A percentile compares a stretch with the other conserved stretches of the same genome.
Conservation (phyloP, 176 grass and related monocot genomes). For the Aegilops sharonensis region DNA sequence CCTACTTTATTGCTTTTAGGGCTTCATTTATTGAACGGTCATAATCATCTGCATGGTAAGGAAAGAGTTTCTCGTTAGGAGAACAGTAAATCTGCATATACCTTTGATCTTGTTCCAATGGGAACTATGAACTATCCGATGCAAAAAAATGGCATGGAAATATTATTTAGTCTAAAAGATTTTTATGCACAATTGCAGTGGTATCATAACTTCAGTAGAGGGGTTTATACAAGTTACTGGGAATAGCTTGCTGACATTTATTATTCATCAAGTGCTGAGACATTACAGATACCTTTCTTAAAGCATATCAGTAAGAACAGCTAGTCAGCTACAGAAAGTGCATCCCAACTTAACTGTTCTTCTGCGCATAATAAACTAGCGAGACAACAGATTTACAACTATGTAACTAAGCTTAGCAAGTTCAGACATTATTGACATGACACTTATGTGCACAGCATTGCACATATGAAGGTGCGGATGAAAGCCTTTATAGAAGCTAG, state of each 20-base stretch:
- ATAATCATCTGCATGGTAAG: conserved; percentile 86
- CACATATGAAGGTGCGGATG: not conserved
- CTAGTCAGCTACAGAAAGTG: not conserved
- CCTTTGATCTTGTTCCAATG: conserved; percentile 6
- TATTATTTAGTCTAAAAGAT: not conserved
- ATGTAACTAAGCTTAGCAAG: not conserved
- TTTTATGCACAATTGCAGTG: not conserved
- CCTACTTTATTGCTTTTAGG: conserved; percentile 92
- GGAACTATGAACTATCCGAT: not conserved
- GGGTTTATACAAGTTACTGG: conserved; percentile 17
- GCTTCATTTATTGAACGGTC: conserved; percentile 97
- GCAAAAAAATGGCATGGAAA: not conserved
- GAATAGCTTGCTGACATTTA: conserved; percentile 25
- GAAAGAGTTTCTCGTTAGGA: conserved; percentile 21
- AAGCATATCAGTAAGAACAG: not conserved
- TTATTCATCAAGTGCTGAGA: conserved; percentile 16
- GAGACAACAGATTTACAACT: conserved; percentile 5
- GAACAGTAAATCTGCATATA: not conserved
- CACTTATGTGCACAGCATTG: not conserved
- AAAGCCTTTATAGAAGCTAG: not conserved
- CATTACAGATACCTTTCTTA: conserved; percentile 13
- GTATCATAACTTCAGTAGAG: not conserved
- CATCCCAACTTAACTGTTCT: not conserved
- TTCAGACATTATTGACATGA: conserved; percentile 12
- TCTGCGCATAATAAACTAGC: not conserved